Conservation (phyloP, 2,329 filamentous ascomycete species). For the Cordyceps militaris region DNA sequence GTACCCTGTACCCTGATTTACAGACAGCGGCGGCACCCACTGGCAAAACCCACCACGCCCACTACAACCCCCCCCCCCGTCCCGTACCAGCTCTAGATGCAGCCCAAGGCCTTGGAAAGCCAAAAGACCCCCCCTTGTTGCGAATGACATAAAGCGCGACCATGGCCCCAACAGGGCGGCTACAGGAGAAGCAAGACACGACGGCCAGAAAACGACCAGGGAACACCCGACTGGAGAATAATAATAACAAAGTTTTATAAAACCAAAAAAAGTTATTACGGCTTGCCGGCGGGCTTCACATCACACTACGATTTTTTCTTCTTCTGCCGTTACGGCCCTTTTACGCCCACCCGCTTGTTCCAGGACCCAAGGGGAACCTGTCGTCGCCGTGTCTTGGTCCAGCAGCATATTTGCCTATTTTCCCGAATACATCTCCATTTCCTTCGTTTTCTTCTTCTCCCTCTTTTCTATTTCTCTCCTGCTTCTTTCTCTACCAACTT, state of each 20-base stretch:
- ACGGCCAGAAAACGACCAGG: background rate
- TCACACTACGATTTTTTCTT: background rate
- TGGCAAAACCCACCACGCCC: background rate
- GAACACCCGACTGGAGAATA: background rate
- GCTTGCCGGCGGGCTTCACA: background rate
- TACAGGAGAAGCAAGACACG: background rate
- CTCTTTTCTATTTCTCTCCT: background rate
- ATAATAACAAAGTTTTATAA: background rate
- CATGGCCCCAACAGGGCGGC: background rate
- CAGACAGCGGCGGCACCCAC: background rate
- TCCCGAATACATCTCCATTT: background rate
- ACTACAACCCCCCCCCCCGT: background rate
- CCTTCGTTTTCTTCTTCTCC: background rate
- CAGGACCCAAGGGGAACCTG: background rate
- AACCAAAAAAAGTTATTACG: background rate
- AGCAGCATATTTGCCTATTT: background rate
- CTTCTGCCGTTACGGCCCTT: background rate
- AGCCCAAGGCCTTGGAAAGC: background rate
- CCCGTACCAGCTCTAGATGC: background rate
- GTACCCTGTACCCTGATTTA: slow-evolving; percentile 3
- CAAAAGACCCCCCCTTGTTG: background rate
- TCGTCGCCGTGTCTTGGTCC: background rate
- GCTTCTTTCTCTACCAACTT: background rate
- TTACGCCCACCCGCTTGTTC: background rate
- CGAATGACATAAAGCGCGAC: slow-evolving; percentile 11